Base-by-base conservation (phyloP, 148 eudicot genomes). In the Cornus controversa region DNA sequence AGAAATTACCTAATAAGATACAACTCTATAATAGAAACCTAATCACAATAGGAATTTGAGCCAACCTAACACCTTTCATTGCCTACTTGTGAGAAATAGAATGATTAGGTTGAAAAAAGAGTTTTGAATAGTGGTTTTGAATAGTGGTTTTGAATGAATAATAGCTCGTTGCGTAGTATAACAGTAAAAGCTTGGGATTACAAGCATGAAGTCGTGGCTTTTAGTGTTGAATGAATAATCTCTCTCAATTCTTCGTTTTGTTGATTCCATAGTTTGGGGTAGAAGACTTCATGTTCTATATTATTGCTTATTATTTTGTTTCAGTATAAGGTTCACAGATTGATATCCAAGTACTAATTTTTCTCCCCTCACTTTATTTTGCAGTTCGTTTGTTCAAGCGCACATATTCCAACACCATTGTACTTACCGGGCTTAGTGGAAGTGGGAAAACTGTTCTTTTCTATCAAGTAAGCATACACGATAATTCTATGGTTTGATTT, bases 361-460 rank as follows among this genome's bases (percentile, higher is more conserved):
- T 60, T 18, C 18, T 60, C 24, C 23, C 74, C 18, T 13, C 66
- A 53, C 50, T 64, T 57, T 71, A 66, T 77, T 36, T 71, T 85
- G 85, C 90, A 93, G 99, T 89, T 65, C 93, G 87, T 7, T 68
- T 93, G 79, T 85, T 89, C 86, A 95, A 88, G 85, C 91, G 88
- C 36, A 86, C 81, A 75, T 83, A 87, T 67, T 84, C 90, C 22
- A 91, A 93, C 82, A 93, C 97, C 54, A 79, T 95, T 78, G 90
- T 95, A 54, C 86, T 95, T 75, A 88, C 92, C 81, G 99, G 98
- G 78, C 87, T 95, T 62, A 86, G 86, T 88, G 99, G 97, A 78
- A 87, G 99, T 80, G 96, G 99, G 42, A 95, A 93, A 77, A 95
- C 97, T 78, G 89, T 90, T 77, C 89, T 93, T 64, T 95, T 87